Base-by-base conservation (phyloP, 176 grass and related monocot species). In the Carex pumila region DNA sequence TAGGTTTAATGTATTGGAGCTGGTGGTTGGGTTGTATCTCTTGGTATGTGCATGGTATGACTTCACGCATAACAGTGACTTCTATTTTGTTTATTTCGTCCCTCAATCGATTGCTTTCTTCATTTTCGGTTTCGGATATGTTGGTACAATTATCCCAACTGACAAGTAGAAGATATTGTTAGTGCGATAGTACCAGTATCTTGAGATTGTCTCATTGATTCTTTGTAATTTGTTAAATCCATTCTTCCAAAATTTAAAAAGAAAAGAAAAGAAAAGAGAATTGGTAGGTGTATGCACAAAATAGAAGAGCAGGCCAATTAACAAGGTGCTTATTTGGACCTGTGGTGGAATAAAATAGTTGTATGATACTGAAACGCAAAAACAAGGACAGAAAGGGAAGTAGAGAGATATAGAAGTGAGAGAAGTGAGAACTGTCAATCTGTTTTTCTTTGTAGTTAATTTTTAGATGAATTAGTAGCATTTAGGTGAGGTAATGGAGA, bases 51-150 rank as follows among this genome's bases (percentile, higher is more conserved):
- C 72, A 79, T 86, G 61, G 32, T 89, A 86, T 4, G 79, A 86
- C 41, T 90, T 69, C 64, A 31, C 43, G 18, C 73, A 66, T 47
- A 14, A 14, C 19, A 86, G 71, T 36, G 13, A 90, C 80, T 69
- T 12, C 61, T 95, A 82, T n/a, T 91, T 50, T 10, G 18, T 89
- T 72, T 80, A 85, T 56, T 79, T 85, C 21, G 65, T 79, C 22
- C 71, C 81, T 32, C 80, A 79, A 68, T 70, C 86, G 5, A 61
- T 90, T 17, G 36, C 89, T 4, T 91, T 97, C 71, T 43, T 90
- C 53, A 75, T 90, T 25, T 64, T 91, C 61, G 84, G 84, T 49
- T 85, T 92, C 50, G 84, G 85, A 77, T 90, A 87, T 61, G 86
- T 88, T 53, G 89, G 89, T 64, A 85, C 87, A 41, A 87, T 85